Conservation (phyloP, 441 rosid genomes). For the Isatis lusitanica region DNA sequence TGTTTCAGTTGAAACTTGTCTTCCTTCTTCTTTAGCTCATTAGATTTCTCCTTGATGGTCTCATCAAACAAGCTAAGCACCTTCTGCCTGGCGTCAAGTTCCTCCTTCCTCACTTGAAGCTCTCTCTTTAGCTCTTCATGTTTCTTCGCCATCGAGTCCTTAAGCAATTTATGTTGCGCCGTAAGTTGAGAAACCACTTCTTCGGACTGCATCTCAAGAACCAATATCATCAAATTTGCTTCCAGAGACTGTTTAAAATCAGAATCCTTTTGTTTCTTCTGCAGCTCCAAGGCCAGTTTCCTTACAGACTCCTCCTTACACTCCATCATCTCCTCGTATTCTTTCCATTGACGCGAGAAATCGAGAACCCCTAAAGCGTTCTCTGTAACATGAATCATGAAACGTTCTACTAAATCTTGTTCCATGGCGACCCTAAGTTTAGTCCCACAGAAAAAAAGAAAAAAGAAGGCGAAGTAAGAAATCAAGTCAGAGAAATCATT, state of each 20-base stretch:
- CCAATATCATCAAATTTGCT: not conserved
- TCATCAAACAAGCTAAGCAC: not conserved
- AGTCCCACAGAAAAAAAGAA: not conserved
- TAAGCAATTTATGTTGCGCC: not conserved
- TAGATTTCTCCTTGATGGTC: not conserved
- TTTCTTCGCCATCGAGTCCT: not conserved
- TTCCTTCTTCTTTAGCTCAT: conserved; percentile 3
- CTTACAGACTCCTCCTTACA: not conserved
- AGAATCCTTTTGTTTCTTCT: not conserved
- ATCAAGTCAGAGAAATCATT: not conserved
- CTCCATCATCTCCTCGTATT: not conserved
- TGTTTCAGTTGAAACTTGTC: not conserved
- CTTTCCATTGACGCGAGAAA: not conserved
- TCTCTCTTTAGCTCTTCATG: not conserved
- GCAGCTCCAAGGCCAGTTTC: not conserved
- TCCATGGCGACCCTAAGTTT: not conserved
- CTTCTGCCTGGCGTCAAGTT: conserved; percentile 12
- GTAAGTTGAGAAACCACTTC: too few relatives aligned
- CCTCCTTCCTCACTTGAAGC: not conserved
- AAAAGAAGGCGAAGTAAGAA: not conserved
- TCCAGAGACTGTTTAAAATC: not conserved
- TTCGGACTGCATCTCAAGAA: not conserved
- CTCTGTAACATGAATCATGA: not conserved
- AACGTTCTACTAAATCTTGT: not conserved
- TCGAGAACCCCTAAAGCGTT: not conserved